Conservation (phyloP, 208 protist species). For the Crithidia sp. region DNA sequence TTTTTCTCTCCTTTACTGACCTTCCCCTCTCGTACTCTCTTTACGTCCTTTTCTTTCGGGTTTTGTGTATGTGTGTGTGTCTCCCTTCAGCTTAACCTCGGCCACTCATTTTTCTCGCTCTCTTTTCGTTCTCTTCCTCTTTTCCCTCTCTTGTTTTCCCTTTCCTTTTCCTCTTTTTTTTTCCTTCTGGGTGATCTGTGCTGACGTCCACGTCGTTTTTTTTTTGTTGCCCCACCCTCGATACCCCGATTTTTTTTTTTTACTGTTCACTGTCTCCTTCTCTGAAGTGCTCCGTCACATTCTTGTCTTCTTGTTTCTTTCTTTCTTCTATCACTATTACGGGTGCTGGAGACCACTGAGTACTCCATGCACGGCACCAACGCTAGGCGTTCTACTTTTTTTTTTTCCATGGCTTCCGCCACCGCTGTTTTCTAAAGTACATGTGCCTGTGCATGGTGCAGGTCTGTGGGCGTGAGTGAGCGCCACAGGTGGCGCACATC, state of each 20-base stretch:
- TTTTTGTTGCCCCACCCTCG: no score
- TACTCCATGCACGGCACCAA: neutral
- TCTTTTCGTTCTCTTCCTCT: conserved; percentile 4
- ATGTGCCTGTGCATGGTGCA: no score
- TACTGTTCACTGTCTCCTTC: no score
- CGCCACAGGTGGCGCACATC: no score
- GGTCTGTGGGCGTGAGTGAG: no score
- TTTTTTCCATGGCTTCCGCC: neutral
- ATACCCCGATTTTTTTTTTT: no score
- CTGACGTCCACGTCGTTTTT: no score
- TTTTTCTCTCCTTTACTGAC: conserved; percentile 3
- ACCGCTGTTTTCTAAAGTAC: no score
- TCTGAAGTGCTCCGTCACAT: no score
- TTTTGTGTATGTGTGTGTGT: neutral
- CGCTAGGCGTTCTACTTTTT: conserved; percentile 2
- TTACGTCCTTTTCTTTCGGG: neutral
- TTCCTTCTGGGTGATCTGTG: neutral
- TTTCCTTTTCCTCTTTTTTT: neutral
- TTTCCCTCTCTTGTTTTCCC: conserved; percentile 3
- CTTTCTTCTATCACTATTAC: no score
- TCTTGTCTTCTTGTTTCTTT: no score
- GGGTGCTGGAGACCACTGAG: no score
- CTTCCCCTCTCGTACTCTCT: neutral
- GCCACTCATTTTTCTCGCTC: neutral
- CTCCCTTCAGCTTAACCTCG: neutral